Percentiles rank a stretch among this genome's conserved stretches.
These are phyloP conservation scores for Paraphoma sp. DNA, from an alignment of 2,329 filamentous ascomycete genomes.

Conservation along the genomic window DNA sequence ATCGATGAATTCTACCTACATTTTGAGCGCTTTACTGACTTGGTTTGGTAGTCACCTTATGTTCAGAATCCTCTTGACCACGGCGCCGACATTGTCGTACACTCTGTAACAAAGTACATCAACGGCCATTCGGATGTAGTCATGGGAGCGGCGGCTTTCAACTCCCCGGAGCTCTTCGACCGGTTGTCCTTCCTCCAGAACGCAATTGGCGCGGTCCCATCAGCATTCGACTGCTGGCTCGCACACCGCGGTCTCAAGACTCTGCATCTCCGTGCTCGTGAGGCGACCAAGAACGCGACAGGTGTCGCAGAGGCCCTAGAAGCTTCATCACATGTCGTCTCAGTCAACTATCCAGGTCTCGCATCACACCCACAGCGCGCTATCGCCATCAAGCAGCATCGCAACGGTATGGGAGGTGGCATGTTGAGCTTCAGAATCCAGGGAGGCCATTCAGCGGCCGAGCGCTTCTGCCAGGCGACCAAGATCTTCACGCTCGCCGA, in stretches of 20 bases:
- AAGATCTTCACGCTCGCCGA: slow-evolving; percentile 93
- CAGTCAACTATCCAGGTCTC: slow-evolving; percentile 95
- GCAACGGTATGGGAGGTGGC: slow-evolving; percentile 90
- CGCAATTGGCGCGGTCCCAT: slow-evolving; percentile 93
- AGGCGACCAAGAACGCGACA: slow-evolving; percentile 82
- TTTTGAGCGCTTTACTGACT: no score
- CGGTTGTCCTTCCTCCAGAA: slow-evolving; percentile 93
- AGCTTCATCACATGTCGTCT: slow-evolving; percentile 78
- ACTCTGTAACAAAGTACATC: slow-evolving; percentile 99
- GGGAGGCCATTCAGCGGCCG: slow-evolving; percentile 83
- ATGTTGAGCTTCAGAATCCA: slow-evolving; percentile 97
- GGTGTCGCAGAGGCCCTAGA: slow-evolving; percentile 79
- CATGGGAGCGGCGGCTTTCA: slow-evolving; percentile 97
- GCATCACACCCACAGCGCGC: slow-evolving; percentile 84
- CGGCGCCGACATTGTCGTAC: slow-evolving; percentile 94
- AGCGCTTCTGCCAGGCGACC: slow-evolving; percentile 89
- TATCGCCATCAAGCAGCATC: slow-evolving; percentile 90
- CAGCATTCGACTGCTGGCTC: slow-evolving; percentile 96
- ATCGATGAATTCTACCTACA: no score
- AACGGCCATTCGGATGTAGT: slow-evolving; percentile 96
- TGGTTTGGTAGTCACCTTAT: no score
- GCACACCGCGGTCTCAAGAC: slow-evolving; percentile 97
- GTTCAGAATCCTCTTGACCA: slow-evolving; percentile 95
- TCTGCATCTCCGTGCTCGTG: slow-evolving; percentile 86
- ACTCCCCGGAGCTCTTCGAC: slow-evolving; percentile 78